phyloP scores from a whole-genome alignment of 306 rosid species.

The Prunus persica region DNA sequence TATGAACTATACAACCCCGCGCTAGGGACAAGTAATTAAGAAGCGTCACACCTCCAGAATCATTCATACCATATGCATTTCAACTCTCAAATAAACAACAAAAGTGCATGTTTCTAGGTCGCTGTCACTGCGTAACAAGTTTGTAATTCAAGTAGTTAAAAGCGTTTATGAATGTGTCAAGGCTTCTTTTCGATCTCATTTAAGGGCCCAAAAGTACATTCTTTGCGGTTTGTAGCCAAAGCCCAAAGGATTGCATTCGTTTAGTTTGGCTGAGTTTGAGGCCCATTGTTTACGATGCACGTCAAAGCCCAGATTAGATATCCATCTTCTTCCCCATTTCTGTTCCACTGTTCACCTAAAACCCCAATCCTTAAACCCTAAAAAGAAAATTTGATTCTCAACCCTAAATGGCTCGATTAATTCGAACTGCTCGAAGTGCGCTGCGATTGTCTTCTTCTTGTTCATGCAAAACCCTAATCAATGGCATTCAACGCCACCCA shows the following conservation, averaged over 20 bases:
- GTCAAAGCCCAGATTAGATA: background rate
- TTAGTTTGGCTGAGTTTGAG: background rate
- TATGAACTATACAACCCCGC: background rate
- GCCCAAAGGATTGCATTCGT: too few species aligned
- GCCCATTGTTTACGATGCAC: background rate
- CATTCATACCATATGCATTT: background rate
- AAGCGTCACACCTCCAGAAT: background rate
- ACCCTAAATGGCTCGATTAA: slow-evolving; percentile 40
- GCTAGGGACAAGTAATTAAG: background rate
- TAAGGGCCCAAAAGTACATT: too few species aligned
- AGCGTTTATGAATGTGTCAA: too few species aligned
- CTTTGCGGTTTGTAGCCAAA: too few species aligned
- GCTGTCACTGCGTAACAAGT: too few species aligned
- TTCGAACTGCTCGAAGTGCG: slow-evolving; percentile 37
- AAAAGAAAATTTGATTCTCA: background rate
- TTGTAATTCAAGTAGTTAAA: too few species aligned
- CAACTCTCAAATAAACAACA: background rate
- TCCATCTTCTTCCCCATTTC: background rate
- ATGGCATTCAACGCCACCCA: slow-evolving; percentile 1
- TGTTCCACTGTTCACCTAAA: background rate
- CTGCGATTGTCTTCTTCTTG: slow-evolving; percentile 15
- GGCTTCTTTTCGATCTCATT: too few species aligned
- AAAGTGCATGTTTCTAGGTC: too few species aligned
- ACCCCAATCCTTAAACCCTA: slow-evolving; percentile 27
- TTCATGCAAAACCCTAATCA: background rate